Conservation (phyloP, 2,329 filamentous ascomycete species). For the Apiospora phragmitis region DNA sequence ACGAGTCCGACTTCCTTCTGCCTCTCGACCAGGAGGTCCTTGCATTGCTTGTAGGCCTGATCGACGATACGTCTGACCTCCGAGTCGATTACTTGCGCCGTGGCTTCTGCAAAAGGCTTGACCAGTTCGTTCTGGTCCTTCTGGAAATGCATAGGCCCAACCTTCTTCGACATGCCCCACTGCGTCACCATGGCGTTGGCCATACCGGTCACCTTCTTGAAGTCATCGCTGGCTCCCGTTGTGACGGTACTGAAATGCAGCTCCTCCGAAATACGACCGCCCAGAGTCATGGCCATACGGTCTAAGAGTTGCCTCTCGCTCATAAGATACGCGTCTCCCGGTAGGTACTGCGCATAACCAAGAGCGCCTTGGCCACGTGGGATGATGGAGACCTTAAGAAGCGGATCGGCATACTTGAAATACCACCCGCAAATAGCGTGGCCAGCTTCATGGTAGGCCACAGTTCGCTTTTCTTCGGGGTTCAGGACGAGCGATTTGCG, state of each 20-base stretch:
- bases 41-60: constrained; percentile 89
- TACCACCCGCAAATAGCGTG: constrained; percentile 99
- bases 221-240: constrained; percentile 92
- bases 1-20: constrained; percentile 86
- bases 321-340: constrained; percentile 93
- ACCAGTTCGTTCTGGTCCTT: constrained; percentile 78
- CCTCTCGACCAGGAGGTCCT: constrained; percentile 78
- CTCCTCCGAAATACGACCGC: constrained; percentile 92
- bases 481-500: constrained; percentile 95
- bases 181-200: constrained; percentile 98
- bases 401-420: constrained; percentile 92
- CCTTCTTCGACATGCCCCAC: constrained; percentile 96
- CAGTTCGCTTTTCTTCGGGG: constrained; percentile 91
- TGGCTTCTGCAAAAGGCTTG: constrained; percentile 95
- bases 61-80: constrained; percentile 93
- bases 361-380: constrained; percentile 91
- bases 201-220: constrained; percentile 97
- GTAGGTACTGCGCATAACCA: constrained; percentile 97
- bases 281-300: constrained; percentile 99
- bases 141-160: constrained; percentile 90
- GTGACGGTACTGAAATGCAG: constrained; percentile 96
- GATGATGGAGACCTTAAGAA: constrained; percentile 98
- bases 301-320: constrained; percentile 96
- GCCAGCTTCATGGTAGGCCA: constrained; percentile 97
- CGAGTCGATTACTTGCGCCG: constrained; percentile 85